A percentile compares a stretch with the other conserved stretches of the same genome.
phyloP scores from a whole-genome alignment of 2,329 filamentous ascomycete species.

The Boeremia lycopersici region DNA sequence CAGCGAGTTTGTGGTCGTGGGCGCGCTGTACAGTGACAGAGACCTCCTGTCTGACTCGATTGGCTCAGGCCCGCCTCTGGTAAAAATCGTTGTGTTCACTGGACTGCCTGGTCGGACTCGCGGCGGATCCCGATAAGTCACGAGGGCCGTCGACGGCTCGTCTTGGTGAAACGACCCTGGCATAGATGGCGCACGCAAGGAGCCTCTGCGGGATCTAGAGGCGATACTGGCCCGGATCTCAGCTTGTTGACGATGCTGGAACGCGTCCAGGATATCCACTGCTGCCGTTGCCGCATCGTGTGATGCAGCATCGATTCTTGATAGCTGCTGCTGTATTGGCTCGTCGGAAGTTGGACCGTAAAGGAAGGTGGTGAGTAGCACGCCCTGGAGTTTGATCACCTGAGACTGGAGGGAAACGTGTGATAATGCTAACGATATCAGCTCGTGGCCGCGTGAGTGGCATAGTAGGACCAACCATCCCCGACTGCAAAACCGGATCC shows the following conservation, averaged over 20 bases:
- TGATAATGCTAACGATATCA: constrained; percentile 30
- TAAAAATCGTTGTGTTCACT: constrained; percentile 35
- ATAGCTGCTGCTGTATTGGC: constrained; percentile 41
- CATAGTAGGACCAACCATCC: constrained; percentile 33
- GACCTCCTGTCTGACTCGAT: constrained; percentile 33
- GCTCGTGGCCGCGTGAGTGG: background rate
- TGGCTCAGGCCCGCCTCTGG: constrained; percentile 24
- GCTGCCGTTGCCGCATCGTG: constrained; percentile 33
- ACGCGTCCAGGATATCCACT: constrained; percentile 37
- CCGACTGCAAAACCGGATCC: constrained; percentile 40
- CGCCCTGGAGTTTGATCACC: constrained; percentile 43
- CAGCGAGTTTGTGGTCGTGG: constrained; percentile 23
- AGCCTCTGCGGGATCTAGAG: constrained; percentile 5
- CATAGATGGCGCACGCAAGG: constrained; percentile 2
- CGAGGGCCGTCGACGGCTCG: constrained; percentile 31
- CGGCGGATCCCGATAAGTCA: constrained; percentile 26
- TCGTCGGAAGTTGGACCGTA: constrained; percentile 44
- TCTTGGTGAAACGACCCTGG: constrained; percentile 2
- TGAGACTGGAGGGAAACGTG: constrained; percentile 43
- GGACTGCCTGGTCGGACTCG: constrained; percentile 25
- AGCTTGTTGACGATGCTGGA: constrained; percentile 33
- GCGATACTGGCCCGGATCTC: constrained; percentile 18
- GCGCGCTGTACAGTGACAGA: constrained; percentile 28
- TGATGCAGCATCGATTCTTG: constrained; percentile 38
- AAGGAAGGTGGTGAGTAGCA: constrained; percentile 41